Base-by-base conservation (phyloP, 1,139 yeast genomes). In the Pichia sp. region DNA sequence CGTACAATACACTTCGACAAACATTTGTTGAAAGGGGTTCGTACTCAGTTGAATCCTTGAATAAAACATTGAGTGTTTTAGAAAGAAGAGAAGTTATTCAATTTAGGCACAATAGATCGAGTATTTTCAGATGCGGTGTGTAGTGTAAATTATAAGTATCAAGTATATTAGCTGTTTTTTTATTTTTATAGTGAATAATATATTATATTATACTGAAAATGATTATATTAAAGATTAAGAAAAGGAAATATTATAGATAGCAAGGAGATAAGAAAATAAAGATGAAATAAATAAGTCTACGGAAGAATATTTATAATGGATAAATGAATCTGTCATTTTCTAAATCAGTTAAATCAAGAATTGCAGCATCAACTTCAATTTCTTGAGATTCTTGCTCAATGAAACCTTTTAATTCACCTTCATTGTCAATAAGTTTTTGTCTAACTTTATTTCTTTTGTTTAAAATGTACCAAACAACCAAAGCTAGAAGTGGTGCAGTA, bases 61-160 rank as follows among this genome's bases (percentile, higher is more conserved):
- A 90, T 57, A 82, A 81, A 62, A 95, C 97, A 0, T 69, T 92
- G 53, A 78, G 77, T 65, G 82, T 87, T 9, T 66, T 92, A 67
- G 97, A 89, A 65, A 77, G 94, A 51, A 86, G 88, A 55, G 97
- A 89, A 53, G 83, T 85, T 20, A 82, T 92, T 43, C 86, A 87
- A 59, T 81, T 89, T 65, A 76, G 97, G 61, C 89, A 86, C 63
- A 97, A 90, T 68, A 79, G 97, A 47, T 87, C 87, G 58, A 85
- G 85, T 59, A 78, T 92, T 39, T 81, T 86, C 63, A 79, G 98
- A 61, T 74, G 82, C 42, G 94, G 95, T 48, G 87, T 82, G 29
- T 63, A 52, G 87, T 82, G 29, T 63, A 52, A 52, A 24, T 24
- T 36, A 16, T 8, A 18, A n/a, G 22, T 32, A 18, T 32, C 3